Base-by-base conservation (phyloP, 768 basidiomycete genomes). In the Leccinum boreale region DNA sequence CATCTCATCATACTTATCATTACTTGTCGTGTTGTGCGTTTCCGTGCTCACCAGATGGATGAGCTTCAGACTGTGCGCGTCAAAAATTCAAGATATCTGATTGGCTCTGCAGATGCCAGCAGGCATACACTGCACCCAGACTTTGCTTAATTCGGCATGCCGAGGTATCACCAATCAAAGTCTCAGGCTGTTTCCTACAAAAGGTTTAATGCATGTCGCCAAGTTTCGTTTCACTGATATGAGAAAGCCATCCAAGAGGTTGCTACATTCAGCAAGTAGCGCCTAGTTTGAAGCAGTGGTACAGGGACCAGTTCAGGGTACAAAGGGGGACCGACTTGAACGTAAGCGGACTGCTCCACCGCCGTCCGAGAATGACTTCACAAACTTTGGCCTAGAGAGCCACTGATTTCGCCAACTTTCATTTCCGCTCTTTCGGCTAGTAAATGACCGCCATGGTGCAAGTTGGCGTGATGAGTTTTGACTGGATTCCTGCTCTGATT, bases 391-490 rank as follows among this genome's bases (percentile, higher is more conserved):
- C 39, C 10, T 39, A 24, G 5, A 42, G n/a, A 42, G 39, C 39
- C 39, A 42, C n/a, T 9, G n/a, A 7, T 19, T 31, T 55, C 39
- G 29, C 55, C 28, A 56, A 14, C 24, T 36, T 55, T 55, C 33
- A 54, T 55, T 26, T 55, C 55, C 55, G 56, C 39, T 45, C 11
- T 44, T 56, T 19, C 21, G 55, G 28, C 21, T 10, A 24, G 24
- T 24, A 42, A 42, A 17, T n/a, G 24, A 28, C 14, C 12, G 14
- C 15, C 15, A 31, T n/a, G 52, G 17, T 39, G 42, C 39, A n/a
- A 24, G 31, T 35, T 53, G 54, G 54, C 29, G 24, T 9, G 31
- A 55, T 42, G 10, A 12, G 31, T 31, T 14, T 5, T n/a, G 36
- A 39, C 17, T 39, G 17, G 8, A 39, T 39, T 39, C 4, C 24